Conservation (phyloP, 2,329 filamentous ascomycete species). For the Calonectria crousiana region DNA sequence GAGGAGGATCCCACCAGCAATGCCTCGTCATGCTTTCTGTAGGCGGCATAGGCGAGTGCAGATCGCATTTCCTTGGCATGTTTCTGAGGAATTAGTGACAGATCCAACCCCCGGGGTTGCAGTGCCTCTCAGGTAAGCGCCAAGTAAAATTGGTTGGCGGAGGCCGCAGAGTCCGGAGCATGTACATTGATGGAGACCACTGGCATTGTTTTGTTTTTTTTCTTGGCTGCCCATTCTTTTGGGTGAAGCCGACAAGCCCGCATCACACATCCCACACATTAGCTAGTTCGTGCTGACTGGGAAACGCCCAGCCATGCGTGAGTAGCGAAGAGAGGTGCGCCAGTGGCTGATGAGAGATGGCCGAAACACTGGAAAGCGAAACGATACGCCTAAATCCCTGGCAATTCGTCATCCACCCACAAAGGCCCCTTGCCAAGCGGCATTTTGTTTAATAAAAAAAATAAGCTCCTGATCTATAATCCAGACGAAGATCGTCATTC, state of each 20-base stretch:
- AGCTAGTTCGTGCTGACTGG: conserved; percentile 2
- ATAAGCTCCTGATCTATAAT: conserved; percentile 3
- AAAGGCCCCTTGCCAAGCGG: background rate
- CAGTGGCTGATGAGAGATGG: conserved; percentile 3
- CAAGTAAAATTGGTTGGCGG: background rate
- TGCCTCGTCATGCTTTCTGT: background rate
- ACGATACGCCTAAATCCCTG: conserved; percentile 8
- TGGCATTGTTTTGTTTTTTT: background rate
- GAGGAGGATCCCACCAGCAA: background rate
- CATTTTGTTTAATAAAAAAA: background rate
- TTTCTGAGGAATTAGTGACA: background rate
- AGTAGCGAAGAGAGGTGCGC: background rate
- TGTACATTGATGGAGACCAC: background rate
- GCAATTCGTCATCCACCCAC: background rate
- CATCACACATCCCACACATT: background rate
- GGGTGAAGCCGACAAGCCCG: background rate
- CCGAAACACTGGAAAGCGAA: conserved; percentile 11
- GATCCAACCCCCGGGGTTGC: background rate
- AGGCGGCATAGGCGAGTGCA: background rate
- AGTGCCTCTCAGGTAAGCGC: background rate
- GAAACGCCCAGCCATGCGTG: conserved; percentile 1
- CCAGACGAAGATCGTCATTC: background rate
- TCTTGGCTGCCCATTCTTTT: background rate
- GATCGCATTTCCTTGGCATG: conserved; percentile 10
- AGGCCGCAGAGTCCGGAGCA: background rate